Base-by-base conservation (phyloP, 2,329 filamentous ascomycete genomes). In the Cordyceps cicadae region DNA sequence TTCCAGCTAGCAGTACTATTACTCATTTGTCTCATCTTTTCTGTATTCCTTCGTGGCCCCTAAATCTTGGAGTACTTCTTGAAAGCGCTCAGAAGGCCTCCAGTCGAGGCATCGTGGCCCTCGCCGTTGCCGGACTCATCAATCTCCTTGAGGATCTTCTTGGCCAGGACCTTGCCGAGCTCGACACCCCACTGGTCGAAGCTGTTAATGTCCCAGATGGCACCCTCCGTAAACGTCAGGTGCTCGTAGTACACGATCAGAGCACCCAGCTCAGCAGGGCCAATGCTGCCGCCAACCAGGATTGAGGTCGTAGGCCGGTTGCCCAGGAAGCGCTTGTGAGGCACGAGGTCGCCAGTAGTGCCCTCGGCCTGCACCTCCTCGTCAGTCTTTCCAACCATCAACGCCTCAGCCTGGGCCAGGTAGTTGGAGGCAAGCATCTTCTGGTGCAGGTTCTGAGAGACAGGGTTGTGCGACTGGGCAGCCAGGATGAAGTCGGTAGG, bases 121-220 rank as follows among this genome's bases (percentile, higher is more conserved):
- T 79, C 79, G 59, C 86, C 86, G 68, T 84, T 85, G 63, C 85
- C 89, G n/a, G 82, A 75, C 71, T 87, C 82, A 66, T 97, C 92
- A 62, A 99, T 83, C 81, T 99, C 94, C 70, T 77, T 76, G 68
- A 90, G 87, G 65, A 92, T 92, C 79, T 91, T 92, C 87, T 93
- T 97, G 64, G 94, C 94, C 66, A 99, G 80, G 46, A 88, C 87
- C 87, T 99, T 99, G 75, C 94, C 94, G 64, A 99, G 81, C 82
- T 99, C 94, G 50, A 99, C 94, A 78, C 94, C 94, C 94, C 94
- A 99, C 82, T 99, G 94, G 79, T 99, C 94, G 73, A 97, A 99
- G 71, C 88, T 92, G 85, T 99, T 99, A 82, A 99, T 96, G 79
- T 97, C 96, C 94, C 94, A 99, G 73, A 99, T 82, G 57, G 92